These are phyloP conservation scores for Fraxinus anomala DNA, from an alignment of 257 asterid species.

Conservation along the genomic window DNA sequence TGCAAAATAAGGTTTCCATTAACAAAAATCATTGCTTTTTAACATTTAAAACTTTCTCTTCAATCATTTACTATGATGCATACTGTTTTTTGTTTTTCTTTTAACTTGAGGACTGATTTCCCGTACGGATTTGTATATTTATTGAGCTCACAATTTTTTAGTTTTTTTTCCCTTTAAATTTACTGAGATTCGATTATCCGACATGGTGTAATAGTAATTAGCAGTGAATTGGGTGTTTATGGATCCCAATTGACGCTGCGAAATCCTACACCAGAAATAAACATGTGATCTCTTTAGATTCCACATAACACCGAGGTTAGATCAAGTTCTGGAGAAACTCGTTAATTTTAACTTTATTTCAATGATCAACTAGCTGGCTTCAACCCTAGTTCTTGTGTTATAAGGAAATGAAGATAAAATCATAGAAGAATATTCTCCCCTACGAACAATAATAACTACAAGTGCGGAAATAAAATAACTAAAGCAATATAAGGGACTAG, in stretches of 20 bases:
- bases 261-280: not conserved
- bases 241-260: not conserved
- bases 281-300: not conserved
- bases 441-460: not conserved
- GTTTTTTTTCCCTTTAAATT: not conserved
- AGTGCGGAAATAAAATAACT: not conserved
- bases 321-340: not conserved
- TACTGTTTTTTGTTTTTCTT: not conserved
- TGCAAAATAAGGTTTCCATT: slow-evolving; percentile 27
- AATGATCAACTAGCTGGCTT: not conserved
- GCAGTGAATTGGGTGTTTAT: not conserved
- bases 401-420: not conserved
- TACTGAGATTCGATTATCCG: slow-evolving; percentile 5
- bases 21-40: slow-evolving; percentile 16
- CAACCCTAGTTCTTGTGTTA: not conserved
- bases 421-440: not conserved
- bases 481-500: not conserved
- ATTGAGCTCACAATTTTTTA: slow-evolving; percentile 1
- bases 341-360: not conserved
- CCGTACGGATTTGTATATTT: not conserved
- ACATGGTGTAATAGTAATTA: not conserved
- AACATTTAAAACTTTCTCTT: not conserved
- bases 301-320: not conserved
- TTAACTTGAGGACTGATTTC: slow-evolving; percentile 5
- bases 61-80: not conserved